Base-by-base conservation (phyloP, 2,329 filamentous ascomycete species). In the Epichloe aotearoae region DNA sequence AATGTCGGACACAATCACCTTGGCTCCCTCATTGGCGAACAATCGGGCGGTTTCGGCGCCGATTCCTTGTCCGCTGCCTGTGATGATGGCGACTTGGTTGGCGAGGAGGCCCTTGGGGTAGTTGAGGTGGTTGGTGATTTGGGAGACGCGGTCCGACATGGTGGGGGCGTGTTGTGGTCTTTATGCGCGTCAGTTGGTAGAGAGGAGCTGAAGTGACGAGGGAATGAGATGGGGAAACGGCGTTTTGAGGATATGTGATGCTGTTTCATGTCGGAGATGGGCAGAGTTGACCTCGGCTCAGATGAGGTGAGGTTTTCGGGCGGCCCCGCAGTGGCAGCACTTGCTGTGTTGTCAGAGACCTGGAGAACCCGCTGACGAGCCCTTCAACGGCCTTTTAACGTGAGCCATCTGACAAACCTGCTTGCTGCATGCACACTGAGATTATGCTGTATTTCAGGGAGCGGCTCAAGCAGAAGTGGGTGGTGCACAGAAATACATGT, bases 1-100 rank as follows among this genome's bases (percentile, higher is more conserved):
- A 54, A 95, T 88, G 68, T 95, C 89, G 23, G 86, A 83, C 44
- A 95, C 74, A 11, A 95, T 73, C 0, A 95, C 88, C 64, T 84
- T 88, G 15, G 88, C 88, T 23, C 89, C 89, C 67, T 95, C 88
- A 53, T 89, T 91, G 12, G 87, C 88, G 61, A 95, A 94, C 3
- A 94, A 70, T 10, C 82, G 76, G 7, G 88, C 88, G 34, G 84
- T 76, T 69, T 95, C 89, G 30, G 88, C 89, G 23, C 88, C 89
- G 64, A 95, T 95, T 53, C 89, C 89, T 66, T 94, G 88, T 8
- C 86, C 88, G 17, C 83, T 82, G 43, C 88, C 88, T 2, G 89
- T 95, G 64, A 95, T 84, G 65, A 95, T 94, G 61, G 88, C 88
- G 15, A 85, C 80, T 65, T 95, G 88, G 49, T 84, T 85, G 33